Conservation (phyloP, 2,329 filamentous ascomycete genomes). For the Colletotrichum melonis region DNA sequence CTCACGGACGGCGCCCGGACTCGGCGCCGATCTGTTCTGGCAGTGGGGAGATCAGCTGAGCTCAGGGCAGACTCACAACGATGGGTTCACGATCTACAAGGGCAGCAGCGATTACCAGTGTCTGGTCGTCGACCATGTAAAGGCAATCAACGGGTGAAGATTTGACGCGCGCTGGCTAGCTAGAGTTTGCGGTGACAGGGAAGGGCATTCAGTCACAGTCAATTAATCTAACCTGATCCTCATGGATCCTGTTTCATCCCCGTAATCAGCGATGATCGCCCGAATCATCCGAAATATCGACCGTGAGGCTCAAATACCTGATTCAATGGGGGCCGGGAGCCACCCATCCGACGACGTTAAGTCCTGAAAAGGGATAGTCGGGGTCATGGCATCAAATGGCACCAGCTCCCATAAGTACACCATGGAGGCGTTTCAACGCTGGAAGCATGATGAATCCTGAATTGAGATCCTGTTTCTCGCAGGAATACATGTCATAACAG, state of each 20-base stretch:
- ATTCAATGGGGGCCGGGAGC: not conserved
- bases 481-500: no score
- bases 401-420: not conserved
- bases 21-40: conserved; percentile 45
- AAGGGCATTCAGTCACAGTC: not conserved
- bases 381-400: not conserved
- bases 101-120: conserved; percentile 50
- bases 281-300: not conserved
- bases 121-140: conserved; percentile 49
- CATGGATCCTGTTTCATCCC: not conserved
- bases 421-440: not conserved
- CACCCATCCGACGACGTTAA: conserved; percentile 4
- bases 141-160: conserved; percentile 3
- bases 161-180: not conserved
- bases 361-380: not conserved
- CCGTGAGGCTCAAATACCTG: not conserved
- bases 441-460: not conserved
- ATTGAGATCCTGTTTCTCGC: not conserved
- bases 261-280: not conserved
- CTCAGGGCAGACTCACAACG: conserved; percentile 49
- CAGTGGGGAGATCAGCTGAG: conserved; percentile 47
- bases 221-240: not conserved
- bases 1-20: conserved; percentile 38
- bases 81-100: conserved; percentile 54
- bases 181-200: not conserved